These are phyloP conservation scores for Mrakia hoshinonis DNA, from an alignment of 768 basidiomycete species.

Conservation along the genomic window DNA sequence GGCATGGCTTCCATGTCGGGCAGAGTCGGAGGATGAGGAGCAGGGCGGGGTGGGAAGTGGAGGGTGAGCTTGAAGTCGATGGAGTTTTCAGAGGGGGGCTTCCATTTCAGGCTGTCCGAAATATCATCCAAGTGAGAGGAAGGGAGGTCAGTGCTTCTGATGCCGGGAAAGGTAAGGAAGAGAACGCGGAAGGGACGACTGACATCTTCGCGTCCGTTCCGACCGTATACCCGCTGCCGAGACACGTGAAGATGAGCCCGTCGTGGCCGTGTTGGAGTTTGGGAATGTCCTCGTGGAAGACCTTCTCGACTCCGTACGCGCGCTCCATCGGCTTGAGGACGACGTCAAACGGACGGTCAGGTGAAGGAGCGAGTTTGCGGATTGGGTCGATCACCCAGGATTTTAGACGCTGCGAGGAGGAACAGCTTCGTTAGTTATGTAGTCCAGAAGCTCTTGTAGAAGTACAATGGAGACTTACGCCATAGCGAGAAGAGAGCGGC, in stretches of 20 bases:
- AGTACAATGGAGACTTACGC: slow-evolving; percentile 66
- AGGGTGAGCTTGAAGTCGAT: slow-evolving; percentile 93
- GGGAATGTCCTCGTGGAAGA: slow-evolving; percentile 76
- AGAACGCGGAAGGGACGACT: slow-evolving; percentile 34
- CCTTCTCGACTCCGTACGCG: slow-evolving; percentile 78
- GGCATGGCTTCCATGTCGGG: slow-evolving; percentile 73
- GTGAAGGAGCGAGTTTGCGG: slow-evolving; percentile 41
- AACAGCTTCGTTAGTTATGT: neutral
- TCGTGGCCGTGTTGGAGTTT: slow-evolving; percentile 83
- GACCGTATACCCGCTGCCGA: slow-evolving; percentile 64
- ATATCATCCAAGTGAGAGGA: neutral
- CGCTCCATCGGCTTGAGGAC: slow-evolving; percentile 76
- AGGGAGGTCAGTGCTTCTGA: too few species aligned
- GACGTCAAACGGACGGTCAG: slow-evolving; percentile 49
- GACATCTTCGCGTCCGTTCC: slow-evolving; percentile 88
- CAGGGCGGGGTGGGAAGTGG: slow-evolving; percentile 67
- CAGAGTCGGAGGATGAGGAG: slow-evolving; percentile 42
- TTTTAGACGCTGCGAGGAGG: slow-evolving; percentile 55
- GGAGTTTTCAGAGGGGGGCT: slow-evolving; percentile 93
- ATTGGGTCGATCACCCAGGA: slow-evolving; percentile 79
- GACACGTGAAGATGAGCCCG: slow-evolving; percentile 92
- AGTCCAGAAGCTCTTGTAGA: too few species aligned
- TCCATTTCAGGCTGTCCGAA: slow-evolving; percentile 80
- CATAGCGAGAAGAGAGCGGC: slow-evolving; percentile 76
- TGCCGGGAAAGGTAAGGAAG: neutral